These are phyloP conservation scores for Colletotrichum tofieldiae DNA, from an alignment of 2,329 filamentous ascomycete genomes.

Conservation along the genomic window DNA sequence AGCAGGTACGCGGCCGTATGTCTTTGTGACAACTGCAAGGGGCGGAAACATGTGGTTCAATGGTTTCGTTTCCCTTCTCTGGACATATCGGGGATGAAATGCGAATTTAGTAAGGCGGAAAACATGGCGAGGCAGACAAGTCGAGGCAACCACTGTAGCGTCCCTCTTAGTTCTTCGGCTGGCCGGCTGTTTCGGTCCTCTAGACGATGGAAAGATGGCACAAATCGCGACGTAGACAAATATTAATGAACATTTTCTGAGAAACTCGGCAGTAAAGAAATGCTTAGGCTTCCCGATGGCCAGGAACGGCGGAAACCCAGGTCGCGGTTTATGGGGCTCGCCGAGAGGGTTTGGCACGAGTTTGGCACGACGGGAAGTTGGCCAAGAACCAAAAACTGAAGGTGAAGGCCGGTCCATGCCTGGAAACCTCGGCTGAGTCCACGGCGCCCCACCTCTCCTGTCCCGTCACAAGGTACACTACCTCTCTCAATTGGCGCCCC, in stretches of 20 bases:
- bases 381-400: not conserved
- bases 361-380: not conserved
- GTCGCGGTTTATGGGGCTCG: no score
- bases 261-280: not conserved
- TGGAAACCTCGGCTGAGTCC: slow-evolving; percentile 34
- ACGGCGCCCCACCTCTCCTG: slow-evolving; percentile 9
- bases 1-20: slow-evolving; percentile 40
- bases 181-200: slow-evolving; percentile 32
- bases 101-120: slow-evolving; percentile 35
- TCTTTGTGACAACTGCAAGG: slow-evolving; percentile 35
- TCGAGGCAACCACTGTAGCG: slow-evolving; percentile 34
- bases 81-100: slow-evolving; percentile 43
- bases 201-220: slow-evolving; percentile 43
- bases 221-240: slow-evolving; percentile 54
- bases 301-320: not conserved
- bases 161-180: slow-evolving; percentile 40
- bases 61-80: slow-evolving; percentile 40
- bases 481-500: slow-evolving; percentile 2
- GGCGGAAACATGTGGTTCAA: slow-evolving; percentile 34
- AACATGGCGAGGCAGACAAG: slow-evolving; percentile 37
- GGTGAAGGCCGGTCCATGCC: not conserved
- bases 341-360: not conserved
- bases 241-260: slow-evolving; percentile 55
- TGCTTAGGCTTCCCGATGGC: no score
- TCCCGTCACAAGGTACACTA: slow-evolving; percentile 23